Percentiles rank a stretch among this genome's conserved stretches.
These are phyloP conservation scores for Clavispora fructus DNA, from an alignment of 805 yeast genomes.

Conservation along the genomic window DNA sequence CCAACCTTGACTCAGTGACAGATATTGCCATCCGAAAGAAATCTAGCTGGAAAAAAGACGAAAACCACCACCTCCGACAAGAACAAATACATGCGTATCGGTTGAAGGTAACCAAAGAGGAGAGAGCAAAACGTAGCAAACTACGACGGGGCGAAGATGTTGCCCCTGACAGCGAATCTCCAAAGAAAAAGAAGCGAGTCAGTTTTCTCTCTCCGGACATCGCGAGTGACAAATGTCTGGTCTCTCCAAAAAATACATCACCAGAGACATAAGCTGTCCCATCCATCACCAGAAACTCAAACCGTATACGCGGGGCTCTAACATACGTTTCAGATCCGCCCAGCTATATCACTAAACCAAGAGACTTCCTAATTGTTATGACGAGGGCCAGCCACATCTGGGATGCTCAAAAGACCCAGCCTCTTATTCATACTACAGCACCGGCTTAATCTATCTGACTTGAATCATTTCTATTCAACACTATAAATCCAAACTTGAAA, in stretches of 20 bases:
- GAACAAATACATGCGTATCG: slow-evolving; percentile 25
- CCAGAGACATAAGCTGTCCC: too few relatives aligned
- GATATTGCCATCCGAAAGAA: slow-evolving; percentile 1
- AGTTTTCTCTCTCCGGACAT: slow-evolving; percentile 11
- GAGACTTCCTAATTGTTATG: too few relatives aligned
- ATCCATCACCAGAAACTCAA: too few relatives aligned
- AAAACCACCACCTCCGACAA: slow-evolving; percentile 13
- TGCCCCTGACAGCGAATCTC: slow-evolving; percentile 4
- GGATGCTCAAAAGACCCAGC: too few relatives aligned
- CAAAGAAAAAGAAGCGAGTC: slow-evolving; percentile 22
- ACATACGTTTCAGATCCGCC: too few relatives aligned
- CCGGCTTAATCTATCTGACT: too few relatives aligned
- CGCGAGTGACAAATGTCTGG: not conserved
- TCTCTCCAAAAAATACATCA: too few relatives aligned
- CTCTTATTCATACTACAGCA: too few relatives aligned
- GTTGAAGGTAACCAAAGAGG: slow-evolving; percentile 19
- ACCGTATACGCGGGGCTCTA: too few relatives aligned
- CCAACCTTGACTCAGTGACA: not conserved
- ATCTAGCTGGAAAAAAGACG: slow-evolving; percentile 11
- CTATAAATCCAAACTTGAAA: slow-evolving; percentile 37
- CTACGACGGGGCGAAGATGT: slow-evolving; percentile 8
- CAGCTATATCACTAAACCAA: too few relatives aligned
- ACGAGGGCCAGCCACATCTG: too few relatives aligned
- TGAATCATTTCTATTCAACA: not conserved
- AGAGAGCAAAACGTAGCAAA: slow-evolving; percentile 19